Base-by-base conservation (phyloP, 108 stramenopile species). In the Cyclotella atomus region DNA sequence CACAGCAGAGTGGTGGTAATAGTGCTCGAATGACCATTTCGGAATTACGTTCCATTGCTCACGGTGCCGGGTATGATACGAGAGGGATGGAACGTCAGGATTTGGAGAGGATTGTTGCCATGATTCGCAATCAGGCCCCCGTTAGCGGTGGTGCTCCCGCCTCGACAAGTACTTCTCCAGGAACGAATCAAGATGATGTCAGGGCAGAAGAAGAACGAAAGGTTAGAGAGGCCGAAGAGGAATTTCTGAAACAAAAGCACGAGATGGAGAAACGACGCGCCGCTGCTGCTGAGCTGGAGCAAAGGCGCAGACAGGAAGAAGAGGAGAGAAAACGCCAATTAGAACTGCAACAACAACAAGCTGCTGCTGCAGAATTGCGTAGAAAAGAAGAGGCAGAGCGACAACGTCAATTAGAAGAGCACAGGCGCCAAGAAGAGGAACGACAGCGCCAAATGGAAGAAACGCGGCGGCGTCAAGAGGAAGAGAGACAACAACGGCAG, bases 1-100 rank as follows among this genome's bases (percentile, higher is more conserved):
- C 44, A 2, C 61, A 55, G 41, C 23, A 49, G n/a, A n/a, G n/a
- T n/a, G n/a, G n/a, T 12, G 54, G 56, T 17, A 41, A 47, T 21
- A 56, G 54, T 63, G 29, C 53, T 6, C 76, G 87, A 29, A 76
- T 91, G 76, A 67, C 86, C 21, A 83, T 95, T 43, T 79, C 79
- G 25, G 94, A 95, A 64, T 65, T 95, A 19, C 84, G 90, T 9
- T 89, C 94, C 15, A 86, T 95, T 59, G 89, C 89, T 17, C 91
- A 95, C 65, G 90, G 94, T 24, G 89, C 85, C 29, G 94, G 94
- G 3, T 82, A 85, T 46, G 74, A 87, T 59, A 95, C 94, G 17
- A 70, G 65, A 28, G 94, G 94, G 21, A 95, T 95, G 94, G 94
- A 95, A 75, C 79, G 94, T 29, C 55, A 72, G 16, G 89, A 95